Percentiles rank a stretch among this genome's conserved stretches.
Evolutionary conservation across 306 rosid species (phyloP).

Genomic region (Ziziphus jujuba): DNA sequence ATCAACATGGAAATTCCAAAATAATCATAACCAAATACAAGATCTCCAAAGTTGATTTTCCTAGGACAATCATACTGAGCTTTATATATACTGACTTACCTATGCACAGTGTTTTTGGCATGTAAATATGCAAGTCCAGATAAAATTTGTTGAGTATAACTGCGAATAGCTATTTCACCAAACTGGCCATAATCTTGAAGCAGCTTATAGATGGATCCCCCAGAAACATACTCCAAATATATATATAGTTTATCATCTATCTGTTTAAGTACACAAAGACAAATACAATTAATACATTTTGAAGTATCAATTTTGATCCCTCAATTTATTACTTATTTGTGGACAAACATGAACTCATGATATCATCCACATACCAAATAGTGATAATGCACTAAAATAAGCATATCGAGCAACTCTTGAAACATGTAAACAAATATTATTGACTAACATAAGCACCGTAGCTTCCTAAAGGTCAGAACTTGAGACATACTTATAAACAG

Average conservation of each 20-base stretch:
- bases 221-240: conserved; percentile 82
- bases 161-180: conserved; percentile 51
- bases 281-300: conserved; percentile 4
- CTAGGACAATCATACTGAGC: background rate
- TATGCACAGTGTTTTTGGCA: conserved; percentile 82
- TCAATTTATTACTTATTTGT: background rate
- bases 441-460: conserved; percentile 1
- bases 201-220: conserved; percentile 74
- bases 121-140: conserved; percentile 96
- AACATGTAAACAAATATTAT: background rate
- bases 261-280: conserved; percentile 31
- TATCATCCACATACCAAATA: background rate
- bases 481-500: background rate
- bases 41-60: background rate
- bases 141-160: conserved; percentile 52
- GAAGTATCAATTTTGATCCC: conserved; percentile 6
- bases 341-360: background rate
- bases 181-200: conserved; percentile 54
- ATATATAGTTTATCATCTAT: conserved; percentile 46
- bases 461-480: background rate
- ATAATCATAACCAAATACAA: background rate
- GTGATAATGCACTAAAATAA: background rate
- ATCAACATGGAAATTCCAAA: conserved; percentile 2
- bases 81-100: conserved; percentile 43
- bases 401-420: background rate